These are phyloP conservation scores for Pythium angustatum DNA, from an alignment of 352 stramenopile genomes.

Conservation along the genomic window DNA sequence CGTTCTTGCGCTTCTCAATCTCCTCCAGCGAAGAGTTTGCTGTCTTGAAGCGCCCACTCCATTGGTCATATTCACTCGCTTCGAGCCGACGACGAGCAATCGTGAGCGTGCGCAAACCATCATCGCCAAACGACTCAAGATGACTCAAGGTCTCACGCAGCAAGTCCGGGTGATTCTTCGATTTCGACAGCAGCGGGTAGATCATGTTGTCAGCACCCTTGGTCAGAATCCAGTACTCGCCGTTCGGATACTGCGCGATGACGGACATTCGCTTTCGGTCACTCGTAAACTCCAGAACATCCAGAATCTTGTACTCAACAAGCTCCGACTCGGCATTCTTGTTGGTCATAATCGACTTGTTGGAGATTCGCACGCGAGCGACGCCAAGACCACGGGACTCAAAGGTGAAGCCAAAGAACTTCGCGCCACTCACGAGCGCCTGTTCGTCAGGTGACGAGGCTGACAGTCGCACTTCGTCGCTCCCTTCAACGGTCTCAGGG, in stretches of 20 bases:
- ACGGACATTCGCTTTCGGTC: slow-evolving; percentile 82
- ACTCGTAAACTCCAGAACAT: slow-evolving; percentile 96
- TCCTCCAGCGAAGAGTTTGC: slow-evolving; percentile 73
- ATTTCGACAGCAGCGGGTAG: slow-evolving; percentile 71
- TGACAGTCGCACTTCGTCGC: slow-evolving; percentile 58
- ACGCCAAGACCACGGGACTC: slow-evolving; percentile 62
- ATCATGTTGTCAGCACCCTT: slow-evolving; percentile 95
- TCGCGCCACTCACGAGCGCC: slow-evolving; percentile 86
- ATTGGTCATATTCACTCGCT: slow-evolving; percentile 60
- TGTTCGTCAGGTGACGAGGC: slow-evolving; percentile 88
- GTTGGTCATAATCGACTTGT: slow-evolving; percentile 45
- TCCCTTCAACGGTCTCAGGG: slow-evolving; percentile 54
- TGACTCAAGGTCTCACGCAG: slow-evolving; percentile 63
- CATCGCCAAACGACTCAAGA: slow-evolving; percentile 77
- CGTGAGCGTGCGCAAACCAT: slow-evolving; percentile 84
- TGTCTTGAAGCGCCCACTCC: slow-evolving; percentile 61
- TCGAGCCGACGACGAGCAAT: slow-evolving; percentile 65
- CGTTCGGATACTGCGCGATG: slow-evolving; percentile 69
- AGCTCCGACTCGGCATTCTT: slow-evolving; percentile 41
- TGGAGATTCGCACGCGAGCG: slow-evolving; percentile 57
- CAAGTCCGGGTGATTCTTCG: slow-evolving; percentile 54
- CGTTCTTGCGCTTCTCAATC: slow-evolving; percentile 81
- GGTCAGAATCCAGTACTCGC: slow-evolving; percentile 66
- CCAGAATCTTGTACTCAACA: slow-evolving; percentile 84
- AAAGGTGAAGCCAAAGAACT: slow-evolving; percentile 79